Evolutionary conservation across 176 grass and related monocot species (phyloP), one percentile per base, ranked within the genome.

Genomic region (Oryza brachyantha): DNA sequence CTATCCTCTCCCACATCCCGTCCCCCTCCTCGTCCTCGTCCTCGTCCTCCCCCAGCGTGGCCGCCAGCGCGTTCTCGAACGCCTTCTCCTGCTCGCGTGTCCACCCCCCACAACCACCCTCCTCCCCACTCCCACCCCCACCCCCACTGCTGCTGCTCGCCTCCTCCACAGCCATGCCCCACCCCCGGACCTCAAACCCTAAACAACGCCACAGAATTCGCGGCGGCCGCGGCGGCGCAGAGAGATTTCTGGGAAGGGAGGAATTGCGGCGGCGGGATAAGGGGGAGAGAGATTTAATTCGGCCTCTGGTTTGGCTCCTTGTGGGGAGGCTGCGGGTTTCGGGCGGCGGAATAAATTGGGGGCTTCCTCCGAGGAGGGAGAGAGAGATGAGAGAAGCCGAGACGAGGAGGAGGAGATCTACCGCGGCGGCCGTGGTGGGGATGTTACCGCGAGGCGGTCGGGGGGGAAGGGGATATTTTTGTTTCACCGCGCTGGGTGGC

Each of bases 31-130:
- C 87, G 29, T 83, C 80, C 40, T 52, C 48, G 5, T 62, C 66
- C 10, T 58, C 74, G 29, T 83, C 80, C 40, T 52, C 48, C 19
- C 57, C 66, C 10, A 58, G 70, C 45, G 70, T 17, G 40, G 81
- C 88, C 0, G 90, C 93, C 8, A 97, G 67, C 25, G 87, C 87
- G 82, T 93, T 93, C 79, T 97, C 93, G 70, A 97, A 97, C 6
- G 82, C 90, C 87, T 97, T 97, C 82, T 97, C 93, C 68, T 97
- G 87, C 68, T 88, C 90, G 40, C 90, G 72, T 24, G 79, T 93
- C 93, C 93, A 97, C n/a, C 25, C 55, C 3, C 66, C 80, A 61
- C 48, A 3, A 50, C 45, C 14, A 14, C 13, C 61, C 50, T 46
- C 82, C 38, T 83, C 84, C 32, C 84, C 79, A 7, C 61, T 46